These are phyloP conservation scores for Trypanosoma avium DNA, from an alignment of 208 protist species.

Conservation along the genomic window DNA sequence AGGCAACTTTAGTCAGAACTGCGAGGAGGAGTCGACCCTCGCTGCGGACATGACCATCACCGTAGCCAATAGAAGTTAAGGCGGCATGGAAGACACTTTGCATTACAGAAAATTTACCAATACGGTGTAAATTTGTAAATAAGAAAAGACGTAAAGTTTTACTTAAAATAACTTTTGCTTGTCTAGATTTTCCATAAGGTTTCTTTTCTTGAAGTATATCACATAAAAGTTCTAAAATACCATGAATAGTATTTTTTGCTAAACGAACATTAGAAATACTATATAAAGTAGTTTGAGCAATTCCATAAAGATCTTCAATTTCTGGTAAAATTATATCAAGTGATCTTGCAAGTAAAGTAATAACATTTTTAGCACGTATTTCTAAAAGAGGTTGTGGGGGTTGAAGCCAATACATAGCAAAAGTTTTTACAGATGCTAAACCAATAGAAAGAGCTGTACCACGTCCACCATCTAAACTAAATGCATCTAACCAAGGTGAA, in stretches of 20 bases:
- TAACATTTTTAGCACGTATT: background rate
- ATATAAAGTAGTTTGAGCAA: constrained; percentile 30
- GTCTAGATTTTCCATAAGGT: constrained; percentile 36
- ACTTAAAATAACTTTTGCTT: constrained; percentile 45
- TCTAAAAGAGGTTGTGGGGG: constrained; percentile 12
- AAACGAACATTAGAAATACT: constrained; percentile 28
- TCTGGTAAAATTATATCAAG: constrained; percentile 59
- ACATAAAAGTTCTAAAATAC: constrained; percentile 47
- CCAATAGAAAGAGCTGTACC: background rate
- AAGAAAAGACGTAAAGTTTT: constrained; percentile 43
- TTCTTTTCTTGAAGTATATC: constrained; percentile 31
- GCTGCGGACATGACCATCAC: constrained; percentile 43
- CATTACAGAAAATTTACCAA: constrained; percentile 73
- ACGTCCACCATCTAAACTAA: constrained; percentile 2
- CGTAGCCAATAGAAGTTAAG: constrained; percentile 46
- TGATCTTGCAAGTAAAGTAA: constrained; percentile 17
- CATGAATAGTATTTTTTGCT: constrained; percentile 50
- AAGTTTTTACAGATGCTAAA: constrained; percentile 16
- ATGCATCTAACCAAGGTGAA: background rate
- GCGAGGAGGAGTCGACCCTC: constrained; percentile 51
- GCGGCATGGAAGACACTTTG: constrained; percentile 45
- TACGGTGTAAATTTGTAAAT: constrained; percentile 75
- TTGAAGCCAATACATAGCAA: constrained; percentile 18
- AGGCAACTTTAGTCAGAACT: constrained; percentile 71
- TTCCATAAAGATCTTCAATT: constrained; percentile 37